phyloP scores from a whole-genome alignment of 352 stramenopile genomes.

The Phytophthora rubi region DNA sequence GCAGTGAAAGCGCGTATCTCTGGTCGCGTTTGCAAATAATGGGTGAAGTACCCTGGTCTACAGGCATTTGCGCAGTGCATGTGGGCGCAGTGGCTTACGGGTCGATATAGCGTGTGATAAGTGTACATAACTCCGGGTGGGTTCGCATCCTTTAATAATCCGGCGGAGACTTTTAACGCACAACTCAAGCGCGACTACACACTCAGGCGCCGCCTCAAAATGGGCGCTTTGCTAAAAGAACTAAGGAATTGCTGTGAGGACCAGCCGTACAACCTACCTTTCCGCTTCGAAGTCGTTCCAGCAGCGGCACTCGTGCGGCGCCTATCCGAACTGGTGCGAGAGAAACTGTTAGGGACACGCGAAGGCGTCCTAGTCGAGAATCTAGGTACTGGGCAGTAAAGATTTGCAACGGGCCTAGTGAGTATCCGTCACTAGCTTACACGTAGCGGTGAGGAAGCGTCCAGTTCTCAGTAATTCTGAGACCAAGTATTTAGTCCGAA shows the following conservation, averaged over 20 bases:
- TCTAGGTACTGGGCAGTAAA: not conserved
- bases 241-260: constrained; percentile 3
- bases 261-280: not conserved
- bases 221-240: constrained; percentile 3
- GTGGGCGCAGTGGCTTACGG: constrained; percentile 7
- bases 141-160: constrained; percentile 29
- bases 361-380: not conserved
- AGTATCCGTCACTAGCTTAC: too few relatives aligned
- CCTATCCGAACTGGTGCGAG: not conserved
- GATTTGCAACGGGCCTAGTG: too few relatives aligned
- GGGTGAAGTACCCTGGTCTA: too few relatives aligned
- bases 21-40: not conserved
- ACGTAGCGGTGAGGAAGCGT: too few relatives aligned
- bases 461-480: too few relatives aligned
- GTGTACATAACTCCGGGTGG: constrained; percentile 11
- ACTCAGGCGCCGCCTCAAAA: constrained; percentile 4
- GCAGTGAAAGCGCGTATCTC: not conserved
- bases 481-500: too few relatives aligned
- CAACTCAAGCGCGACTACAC: constrained; percentile 30
- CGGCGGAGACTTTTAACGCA: constrained; percentile 28
- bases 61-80: too few relatives aligned
- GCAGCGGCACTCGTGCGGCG: not conserved
- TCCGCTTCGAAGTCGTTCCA: not conserved
- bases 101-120: constrained; percentile 20
- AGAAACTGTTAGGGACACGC: not conserved